phyloP scores from a whole-genome alignment of 305 asterid species.

The Plantago coronopus region DNA sequence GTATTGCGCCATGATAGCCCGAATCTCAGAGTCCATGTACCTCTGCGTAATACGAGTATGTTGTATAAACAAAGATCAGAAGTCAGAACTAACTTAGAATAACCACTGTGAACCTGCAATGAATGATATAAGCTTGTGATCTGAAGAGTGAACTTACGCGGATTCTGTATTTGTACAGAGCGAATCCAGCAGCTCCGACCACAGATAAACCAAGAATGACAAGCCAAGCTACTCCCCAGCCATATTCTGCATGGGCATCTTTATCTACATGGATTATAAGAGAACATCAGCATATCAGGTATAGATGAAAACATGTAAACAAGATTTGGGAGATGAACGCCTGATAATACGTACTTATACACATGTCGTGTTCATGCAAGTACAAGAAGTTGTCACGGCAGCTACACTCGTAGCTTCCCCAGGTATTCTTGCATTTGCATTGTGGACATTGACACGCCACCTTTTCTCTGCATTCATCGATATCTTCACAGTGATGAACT shows the following conservation, averaged over 20 bases:
- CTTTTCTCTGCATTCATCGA: slow-evolving; percentile 82
- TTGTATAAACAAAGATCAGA: background rate
- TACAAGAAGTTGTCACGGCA: slow-evolving; percentile 58
- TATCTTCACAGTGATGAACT: slow-evolving; percentile 49
- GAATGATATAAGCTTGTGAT: too few relatives aligned
- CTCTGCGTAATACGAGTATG: slow-evolving; percentile 33
- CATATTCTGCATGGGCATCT: slow-evolving; percentile 33
- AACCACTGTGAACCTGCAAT: too few relatives aligned
- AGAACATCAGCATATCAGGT: background rate
- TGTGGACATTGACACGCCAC: slow-evolving; percentile 73
- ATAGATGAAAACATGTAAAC: background rate
- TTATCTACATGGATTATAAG: slow-evolving; percentile 41
- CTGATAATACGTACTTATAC: slow-evolving; percentile 52
- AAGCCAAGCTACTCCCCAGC: slow-evolving; percentile 74
- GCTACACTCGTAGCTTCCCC: slow-evolving; percentile 87
- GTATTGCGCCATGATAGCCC: slow-evolving; percentile 96
- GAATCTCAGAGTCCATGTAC: slow-evolving; percentile 91
- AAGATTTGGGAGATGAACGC: background rate
- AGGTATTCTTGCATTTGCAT: slow-evolving; percentile 87
- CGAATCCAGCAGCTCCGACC: slow-evolving; percentile 65
- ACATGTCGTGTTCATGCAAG: slow-evolving; percentile 85
- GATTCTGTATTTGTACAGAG: slow-evolving; percentile 76
- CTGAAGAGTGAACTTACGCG: slow-evolving; percentile 39
- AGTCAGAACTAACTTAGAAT: background rate
- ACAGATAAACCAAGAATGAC: slow-evolving; percentile 57